These are phyloP conservation scores for Neurospora pannonica DNA, from an alignment of 495 filamentous ascomycete genomes.

Conservation along the genomic window DNA sequence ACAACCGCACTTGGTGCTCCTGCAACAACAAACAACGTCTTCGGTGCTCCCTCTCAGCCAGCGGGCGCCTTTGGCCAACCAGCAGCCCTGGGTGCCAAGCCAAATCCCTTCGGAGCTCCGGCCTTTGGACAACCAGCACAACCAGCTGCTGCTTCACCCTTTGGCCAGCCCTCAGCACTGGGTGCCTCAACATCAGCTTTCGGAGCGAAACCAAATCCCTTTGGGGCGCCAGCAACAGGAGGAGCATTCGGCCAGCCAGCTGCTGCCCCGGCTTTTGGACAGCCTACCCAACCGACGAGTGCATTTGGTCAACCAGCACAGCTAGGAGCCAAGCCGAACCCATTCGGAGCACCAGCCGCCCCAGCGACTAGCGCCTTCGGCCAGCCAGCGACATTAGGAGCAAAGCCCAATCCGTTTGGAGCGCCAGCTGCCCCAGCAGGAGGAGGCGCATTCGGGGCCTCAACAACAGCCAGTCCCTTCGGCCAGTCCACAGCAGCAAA, in stretches of 20 bases:
- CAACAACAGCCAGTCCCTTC: conserved; percentile 7
- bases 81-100: conserved; percentile 27
- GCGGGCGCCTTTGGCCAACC: conserved; percentile 35
- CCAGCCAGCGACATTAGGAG: conserved; percentile 9
- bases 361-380: neutral
- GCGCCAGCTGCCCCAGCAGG: conserved; percentile 1
- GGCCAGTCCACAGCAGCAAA: conserved; percentile 8
- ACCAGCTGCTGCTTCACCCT: conserved; percentile 24
- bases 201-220: conserved; percentile 28
- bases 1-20: conserved; percentile 8
- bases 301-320: conserved; percentile 23
- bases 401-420: conserved; percentile 20
- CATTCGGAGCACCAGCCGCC: conserved; percentile 7
- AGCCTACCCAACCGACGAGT: conserved; percentile 21
- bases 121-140: conserved; percentile 32
- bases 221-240: conserved; percentile 25
- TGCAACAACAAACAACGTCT: neutral
- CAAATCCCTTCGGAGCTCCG: conserved; percentile 31
- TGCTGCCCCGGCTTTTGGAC: conserved; percentile 27
- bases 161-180: conserved; percentile 33
- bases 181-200: conserved; percentile 13
- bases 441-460: conserved; percentile 1
- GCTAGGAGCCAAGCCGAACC: conserved; percentile 20
- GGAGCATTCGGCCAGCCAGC: conserved; percentile 31
- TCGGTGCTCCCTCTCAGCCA: neutral